Percentiles rank a stretch among this genome's conserved stretches.
These are phyloP conservation scores for Ceratobasidium sp. DNA, from an alignment of 1,284 basidiomycete genomes.

Conservation along the genomic window DNA sequence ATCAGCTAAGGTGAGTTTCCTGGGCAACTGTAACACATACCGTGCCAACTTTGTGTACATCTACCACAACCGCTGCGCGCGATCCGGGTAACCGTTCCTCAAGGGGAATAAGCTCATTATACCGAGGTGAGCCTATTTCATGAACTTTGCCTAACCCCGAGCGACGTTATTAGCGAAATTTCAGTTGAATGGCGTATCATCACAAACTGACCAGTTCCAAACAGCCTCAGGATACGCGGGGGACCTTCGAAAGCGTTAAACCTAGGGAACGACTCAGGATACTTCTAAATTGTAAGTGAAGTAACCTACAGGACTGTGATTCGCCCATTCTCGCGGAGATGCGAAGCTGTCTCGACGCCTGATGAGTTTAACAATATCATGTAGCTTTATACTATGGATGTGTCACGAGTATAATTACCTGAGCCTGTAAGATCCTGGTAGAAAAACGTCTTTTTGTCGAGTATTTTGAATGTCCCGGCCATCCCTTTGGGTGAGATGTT, in stretches of 20 bases:
- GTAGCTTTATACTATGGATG: neutral
- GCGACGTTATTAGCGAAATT: neutral
- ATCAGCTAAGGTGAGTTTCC: too few species aligned
- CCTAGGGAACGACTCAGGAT: neutral
- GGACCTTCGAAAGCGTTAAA: slow-evolving; percentile 73
- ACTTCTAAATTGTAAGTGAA: neutral
- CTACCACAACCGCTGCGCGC: slow-evolving; percentile 67
- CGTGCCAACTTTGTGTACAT: slow-evolving; percentile 66
- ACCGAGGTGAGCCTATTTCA: slow-evolving; percentile 68
- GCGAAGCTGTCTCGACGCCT: slow-evolving; percentile 74
- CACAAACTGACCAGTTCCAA: slow-evolving; percentile 64
- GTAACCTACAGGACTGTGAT: slow-evolving; percentile 63
- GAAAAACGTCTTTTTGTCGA: slow-evolving; percentile 66
- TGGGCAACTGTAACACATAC: slow-evolving; percentile 57
- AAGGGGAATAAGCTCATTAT: slow-evolving; percentile 63
- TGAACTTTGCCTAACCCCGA: slow-evolving; percentile 61
- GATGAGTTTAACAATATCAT: neutral
- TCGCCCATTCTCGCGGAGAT: slow-evolving; percentile 70
- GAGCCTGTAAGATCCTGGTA: slow-evolving; percentile 73
- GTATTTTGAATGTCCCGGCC: slow-evolving; percentile 67
- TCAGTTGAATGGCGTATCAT: too few species aligned
- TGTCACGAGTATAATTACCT: slow-evolving; percentile 58
- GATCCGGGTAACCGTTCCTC: slow-evolving; percentile 65
- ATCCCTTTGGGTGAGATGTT: slow-evolving; percentile 68
- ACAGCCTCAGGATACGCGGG: slow-evolving; percentile 67